A percentile compares a stretch with the other conserved stretches of the same genome.
These are phyloP conservation scores for Colletotrichum sansevieriae DNA, from an alignment of 2,329 filamentous ascomycete genomes.

Conservation along the genomic window DNA sequence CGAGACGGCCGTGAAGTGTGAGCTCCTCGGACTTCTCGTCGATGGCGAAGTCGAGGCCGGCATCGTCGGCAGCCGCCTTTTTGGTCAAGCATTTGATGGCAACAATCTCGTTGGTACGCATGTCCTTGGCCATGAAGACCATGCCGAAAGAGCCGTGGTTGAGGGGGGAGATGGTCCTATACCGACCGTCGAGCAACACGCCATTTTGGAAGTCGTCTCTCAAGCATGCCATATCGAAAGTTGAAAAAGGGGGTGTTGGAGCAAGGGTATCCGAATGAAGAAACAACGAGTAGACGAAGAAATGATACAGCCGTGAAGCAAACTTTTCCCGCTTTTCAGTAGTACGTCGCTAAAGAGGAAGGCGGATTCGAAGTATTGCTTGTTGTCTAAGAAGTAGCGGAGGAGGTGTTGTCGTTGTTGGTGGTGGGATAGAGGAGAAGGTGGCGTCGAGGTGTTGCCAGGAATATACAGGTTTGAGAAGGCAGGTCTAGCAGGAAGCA, in stretches of 20 bases:
- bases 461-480: conserved; percentile 37
- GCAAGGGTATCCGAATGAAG: conserved; percentile 37
- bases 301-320: conserved; percentile 31
- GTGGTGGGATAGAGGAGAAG: background rate
- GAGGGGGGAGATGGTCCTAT: conserved; percentile 90
- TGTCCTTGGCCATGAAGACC: conserved; percentile 93
- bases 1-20: conserved; percentile 83
- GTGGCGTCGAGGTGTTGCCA: conserved; percentile 16
- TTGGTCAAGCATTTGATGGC: conserved; percentile 98
- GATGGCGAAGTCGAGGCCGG: conserved; percentile 74
- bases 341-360: conserved; percentile 12
- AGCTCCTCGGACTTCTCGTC: conserved; percentile 89
- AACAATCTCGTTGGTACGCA: conserved; percentile 81
- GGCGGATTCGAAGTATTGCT: conserved; percentile 5
- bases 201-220: conserved; percentile 84
- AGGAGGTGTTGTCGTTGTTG: background rate
- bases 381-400: background rate
- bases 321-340: conserved; percentile 15
- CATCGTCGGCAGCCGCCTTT: conserved; percentile 72
- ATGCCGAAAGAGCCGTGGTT: conserved; percentile 99
- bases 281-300: conserved; percentile 26
- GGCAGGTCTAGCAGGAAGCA: conserved; percentile 41
- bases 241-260: conserved; percentile 46
- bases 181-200: conserved; percentile 88
- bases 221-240: conserved; percentile 80